A percentile compares a stretch with the other conserved stretches of the same genome.
Conservation (phyloP, 2,329 filamentous ascomycete genomes). For the Aspergillus viridinutans region DNA sequence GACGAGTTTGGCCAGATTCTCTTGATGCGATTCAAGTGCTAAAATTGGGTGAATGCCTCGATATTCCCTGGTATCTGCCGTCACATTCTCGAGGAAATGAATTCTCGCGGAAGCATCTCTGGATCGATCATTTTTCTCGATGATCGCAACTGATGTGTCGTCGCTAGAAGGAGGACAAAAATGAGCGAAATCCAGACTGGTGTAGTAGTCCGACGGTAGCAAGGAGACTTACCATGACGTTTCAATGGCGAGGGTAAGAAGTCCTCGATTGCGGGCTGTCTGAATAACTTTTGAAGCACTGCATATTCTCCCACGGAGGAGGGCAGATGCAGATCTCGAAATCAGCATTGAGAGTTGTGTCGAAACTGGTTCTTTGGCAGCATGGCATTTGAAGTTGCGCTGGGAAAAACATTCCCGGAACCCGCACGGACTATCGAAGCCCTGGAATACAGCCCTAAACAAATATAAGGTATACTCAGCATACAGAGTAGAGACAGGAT, state of each 20-base stretch:
- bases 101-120: constrained; percentile 48
- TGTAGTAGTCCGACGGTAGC: neutral
- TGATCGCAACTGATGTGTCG: constrained; percentile 83
- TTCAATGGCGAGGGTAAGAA: constrained; percentile 46
- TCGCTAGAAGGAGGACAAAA: constrained; percentile 52
- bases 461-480: neutral
- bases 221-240: constrained; percentile 38
- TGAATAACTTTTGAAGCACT: constrained; percentile 3
- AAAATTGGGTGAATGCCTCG: constrained; percentile 75
- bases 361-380: neutral
- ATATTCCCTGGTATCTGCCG: constrained; percentile 70
- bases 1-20: constrained; percentile 65
- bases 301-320: constrained; percentile 17
- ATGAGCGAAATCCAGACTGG: constrained; percentile 1
- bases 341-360: constrained; percentile 23
- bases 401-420: constrained; percentile 18
- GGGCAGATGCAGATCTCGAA: constrained; percentile 11
- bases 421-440: constrained; percentile 28
- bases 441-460: constrained; percentile 22
- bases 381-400: neutral
- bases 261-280: constrained; percentile 15
- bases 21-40: constrained; percentile 71
- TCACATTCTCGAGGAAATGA: constrained; percentile 76
- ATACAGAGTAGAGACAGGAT: neutral
- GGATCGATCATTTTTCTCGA: constrained; percentile 52